phyloP scores from a whole-genome alignment of 2,329 filamentous ascomycete species.

The Lojkania enalia region DNA sequence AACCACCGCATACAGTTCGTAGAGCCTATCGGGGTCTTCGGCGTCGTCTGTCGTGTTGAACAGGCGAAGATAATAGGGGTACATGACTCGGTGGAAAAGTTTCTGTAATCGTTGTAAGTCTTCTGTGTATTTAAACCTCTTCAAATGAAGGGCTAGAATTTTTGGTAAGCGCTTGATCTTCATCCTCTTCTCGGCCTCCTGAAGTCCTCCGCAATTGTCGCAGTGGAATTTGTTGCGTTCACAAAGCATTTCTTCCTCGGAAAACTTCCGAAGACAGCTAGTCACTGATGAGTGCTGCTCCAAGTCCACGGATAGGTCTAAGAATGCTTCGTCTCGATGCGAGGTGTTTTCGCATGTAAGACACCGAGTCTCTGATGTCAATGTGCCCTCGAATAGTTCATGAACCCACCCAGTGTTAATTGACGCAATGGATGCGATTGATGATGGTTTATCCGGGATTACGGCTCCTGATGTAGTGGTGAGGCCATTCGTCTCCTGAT shows the following conservation, averaged over 20 bases:
- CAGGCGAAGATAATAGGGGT: constrained; percentile 92
- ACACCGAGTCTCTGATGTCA: constrained; percentile 96
- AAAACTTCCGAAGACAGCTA: constrained; percentile 92
- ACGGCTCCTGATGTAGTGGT: constrained; percentile 23
- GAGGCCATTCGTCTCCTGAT: constrained; percentile 21
- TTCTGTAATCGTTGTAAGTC: constrained; percentile 93
- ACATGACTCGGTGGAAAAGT: constrained; percentile 93
- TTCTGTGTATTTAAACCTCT: constrained; percentile 98
- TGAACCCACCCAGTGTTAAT: constrained; percentile 77
- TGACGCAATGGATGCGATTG: constrained; percentile 17
- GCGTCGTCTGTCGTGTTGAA: constrained; percentile 98
- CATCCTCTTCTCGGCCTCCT: constrained; percentile 99
- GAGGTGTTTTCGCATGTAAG: constrained; percentile 95
- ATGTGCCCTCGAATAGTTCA: constrained; percentile 90
- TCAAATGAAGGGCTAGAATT: constrained; percentile 88
- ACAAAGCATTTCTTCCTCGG: constrained; percentile 94
- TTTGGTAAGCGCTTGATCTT: constrained; percentile 95
- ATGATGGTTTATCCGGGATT: constrained; percentile 24
- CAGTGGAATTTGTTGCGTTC: constrained; percentile 99
- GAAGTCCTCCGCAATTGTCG: constrained; percentile 92
- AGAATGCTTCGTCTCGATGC: constrained; percentile 90
- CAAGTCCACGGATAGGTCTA: constrained; percentile 94
- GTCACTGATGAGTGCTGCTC: constrained; percentile 96
- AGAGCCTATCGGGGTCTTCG: constrained; percentile 88
- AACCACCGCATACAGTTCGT: constrained; percentile 95